These are phyloP conservation scores for Sanguinoderma infundibulare DNA, from an alignment of 1,284 basidiomycete genomes.

Conservation along the genomic window DNA sequence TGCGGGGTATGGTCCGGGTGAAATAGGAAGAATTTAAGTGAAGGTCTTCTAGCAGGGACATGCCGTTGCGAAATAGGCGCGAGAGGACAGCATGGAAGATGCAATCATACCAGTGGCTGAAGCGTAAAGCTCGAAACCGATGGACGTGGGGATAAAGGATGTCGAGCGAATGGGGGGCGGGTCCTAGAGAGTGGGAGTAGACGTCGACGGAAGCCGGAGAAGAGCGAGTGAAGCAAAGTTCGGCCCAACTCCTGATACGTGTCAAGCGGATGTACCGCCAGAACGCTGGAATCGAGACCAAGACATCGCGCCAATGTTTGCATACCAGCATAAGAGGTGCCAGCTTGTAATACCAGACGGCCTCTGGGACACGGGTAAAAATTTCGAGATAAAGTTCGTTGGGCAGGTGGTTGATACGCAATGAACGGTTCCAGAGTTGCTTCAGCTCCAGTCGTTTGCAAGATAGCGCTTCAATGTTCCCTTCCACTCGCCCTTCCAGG, in stretches of 20 bases:
- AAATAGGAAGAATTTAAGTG: too few relatives aligned
- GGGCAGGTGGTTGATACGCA: neutral
- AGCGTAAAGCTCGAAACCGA: neutral
- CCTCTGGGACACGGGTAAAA: neutral
- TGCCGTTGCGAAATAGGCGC: neutral
- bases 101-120: too few relatives aligned
- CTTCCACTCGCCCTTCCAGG: neutral
- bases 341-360: too few relatives aligned
- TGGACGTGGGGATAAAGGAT: neutral
- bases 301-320: neutral
- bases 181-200: neutral
- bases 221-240: neutral
- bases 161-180: neutral
- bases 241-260: neutral
- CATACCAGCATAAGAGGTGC: conserved; percentile 15
- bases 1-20: too few relatives aligned
- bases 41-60: neutral
- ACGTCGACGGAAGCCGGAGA: neutral
- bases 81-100: neutral
- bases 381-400: neutral
- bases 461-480: neutral
- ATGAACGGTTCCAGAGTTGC: neutral
- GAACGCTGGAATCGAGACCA: neutral
- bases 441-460: neutral
- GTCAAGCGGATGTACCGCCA: neutral